A percentile compares a stretch with the other conserved stretches of the same genome.
Evolutionary conservation across 179 eudicot species (phyloP).

Genomic region (Silene vulgaris): DNA sequence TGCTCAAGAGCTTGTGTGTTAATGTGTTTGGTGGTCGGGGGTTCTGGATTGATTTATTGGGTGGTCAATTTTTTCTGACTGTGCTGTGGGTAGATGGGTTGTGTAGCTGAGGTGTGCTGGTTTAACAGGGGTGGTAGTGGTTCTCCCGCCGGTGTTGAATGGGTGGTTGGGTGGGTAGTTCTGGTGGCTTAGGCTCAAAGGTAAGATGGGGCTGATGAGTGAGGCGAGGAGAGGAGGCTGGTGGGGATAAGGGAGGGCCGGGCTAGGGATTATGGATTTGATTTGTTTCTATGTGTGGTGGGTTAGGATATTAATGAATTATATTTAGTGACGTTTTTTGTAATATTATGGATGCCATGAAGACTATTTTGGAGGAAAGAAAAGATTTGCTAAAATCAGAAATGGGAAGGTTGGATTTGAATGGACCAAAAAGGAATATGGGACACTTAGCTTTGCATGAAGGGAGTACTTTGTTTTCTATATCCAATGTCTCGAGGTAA

Average conservation of each 20-base stretch:
- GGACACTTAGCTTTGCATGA: neutral
- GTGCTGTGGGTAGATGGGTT: too few species aligned
- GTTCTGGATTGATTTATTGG: too few species aligned
- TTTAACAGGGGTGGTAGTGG: neutral
- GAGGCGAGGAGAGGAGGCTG: neutral
- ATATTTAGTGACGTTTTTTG: neutral
- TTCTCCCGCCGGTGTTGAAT: neutral
- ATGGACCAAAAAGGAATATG: neutral
- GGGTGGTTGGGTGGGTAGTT: neutral
- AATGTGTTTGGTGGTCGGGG: neutral
- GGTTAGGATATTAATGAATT: neutral
- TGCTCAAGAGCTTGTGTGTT: neutral
- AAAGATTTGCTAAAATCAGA: neutral
- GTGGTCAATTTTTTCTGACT: too few species aligned
- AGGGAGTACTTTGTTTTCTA: neutral
- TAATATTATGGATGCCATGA: neutral
- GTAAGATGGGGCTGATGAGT: neutral
- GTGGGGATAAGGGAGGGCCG: neutral
- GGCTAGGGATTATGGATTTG: neutral
- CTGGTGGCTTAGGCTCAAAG: neutral
- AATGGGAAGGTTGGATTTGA: neutral
- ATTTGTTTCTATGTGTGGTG: neutral
- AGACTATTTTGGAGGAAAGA: neutral
- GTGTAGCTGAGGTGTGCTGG: neutral
- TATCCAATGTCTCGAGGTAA: neutral